Percentiles rank a stretch among this genome's conserved stretches.
Evolutionary conservation across 805 yeast genomes (phyloP).

Genomic region (Tetrapisispora fleetii): DNA sequence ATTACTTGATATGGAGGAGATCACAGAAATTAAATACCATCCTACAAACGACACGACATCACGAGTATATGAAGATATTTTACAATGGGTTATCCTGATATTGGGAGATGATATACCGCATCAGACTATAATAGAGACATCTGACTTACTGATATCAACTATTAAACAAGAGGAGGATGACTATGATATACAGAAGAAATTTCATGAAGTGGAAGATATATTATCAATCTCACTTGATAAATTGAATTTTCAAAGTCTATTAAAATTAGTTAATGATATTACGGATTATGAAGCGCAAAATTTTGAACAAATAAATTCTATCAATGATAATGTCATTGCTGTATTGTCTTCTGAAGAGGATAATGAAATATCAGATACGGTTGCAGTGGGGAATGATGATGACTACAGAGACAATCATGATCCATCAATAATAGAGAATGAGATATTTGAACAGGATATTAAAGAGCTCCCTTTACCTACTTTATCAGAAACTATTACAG

Average conservation of each 20-base stretch:
- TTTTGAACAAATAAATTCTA: slow-evolving; percentile 6
- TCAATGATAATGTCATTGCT: slow-evolving; percentile 33
- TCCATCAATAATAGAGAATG: not conserved
- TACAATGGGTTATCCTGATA: slow-evolving; percentile 45
- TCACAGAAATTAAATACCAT: slow-evolving; percentile 48
- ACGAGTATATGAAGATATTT: slow-evolving; percentile 44
- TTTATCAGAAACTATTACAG: not conserved
- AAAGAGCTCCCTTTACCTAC: not conserved
- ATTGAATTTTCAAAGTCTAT: slow-evolving; percentile 35
- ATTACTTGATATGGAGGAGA: slow-evolving; percentile 27
- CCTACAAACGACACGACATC: slow-evolving; percentile 51
- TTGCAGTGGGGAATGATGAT: not conserved
- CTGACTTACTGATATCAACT: slow-evolving; percentile 16
- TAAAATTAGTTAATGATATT: slow-evolving; percentile 37
- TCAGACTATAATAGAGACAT: slow-evolving; percentile 42
- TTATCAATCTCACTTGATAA: slow-evolving; percentile 29
- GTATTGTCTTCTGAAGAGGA: slow-evolving; percentile 39
- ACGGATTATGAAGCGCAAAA: slow-evolving; percentile 39
- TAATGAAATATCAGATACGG: slow-evolving; percentile 16
- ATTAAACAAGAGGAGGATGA: slow-evolving; percentile 15
- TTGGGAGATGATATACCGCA: slow-evolving; percentile 69
- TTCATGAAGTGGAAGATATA: slow-evolving; percentile 39
- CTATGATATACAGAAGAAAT: slow-evolving; percentile 30
- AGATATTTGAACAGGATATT: slow-evolving; percentile 4
- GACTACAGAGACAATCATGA: not conserved